A percentile compares a stretch with the other conserved stretches of the same genome.
Evolutionary conservation across 2,329 filamentous ascomycete species (phyloP).

Genomic region (Trichoderma polysporum): DNA sequence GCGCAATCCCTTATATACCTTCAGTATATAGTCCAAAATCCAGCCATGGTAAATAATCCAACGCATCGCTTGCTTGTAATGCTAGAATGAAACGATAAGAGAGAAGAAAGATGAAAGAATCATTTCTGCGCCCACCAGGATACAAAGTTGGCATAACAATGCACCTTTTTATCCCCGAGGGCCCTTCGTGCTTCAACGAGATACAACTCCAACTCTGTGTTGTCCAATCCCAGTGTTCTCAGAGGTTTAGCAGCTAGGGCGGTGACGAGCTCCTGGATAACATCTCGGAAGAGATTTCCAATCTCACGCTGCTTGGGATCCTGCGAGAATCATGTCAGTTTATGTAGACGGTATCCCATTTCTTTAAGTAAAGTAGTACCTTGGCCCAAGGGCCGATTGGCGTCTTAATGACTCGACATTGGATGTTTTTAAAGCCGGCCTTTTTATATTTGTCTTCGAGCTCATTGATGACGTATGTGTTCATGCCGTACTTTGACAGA

Average conservation of each 20-base stretch:
- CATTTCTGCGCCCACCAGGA: constrained; percentile 41
- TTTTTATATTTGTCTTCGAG: constrained; percentile 22
- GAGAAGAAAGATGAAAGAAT: not conserved
- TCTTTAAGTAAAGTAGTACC: constrained; percentile 1
- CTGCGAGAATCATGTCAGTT: not conserved
- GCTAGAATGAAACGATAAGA: not conserved
- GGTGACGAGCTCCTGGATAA: constrained; percentile 37
- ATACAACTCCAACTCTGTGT: constrained; percentile 32
- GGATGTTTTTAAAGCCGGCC: constrained; percentile 26
- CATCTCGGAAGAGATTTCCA: constrained; percentile 41
- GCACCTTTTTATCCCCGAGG: constrained; percentile 31
- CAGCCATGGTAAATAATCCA: not conserved
- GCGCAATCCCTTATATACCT: not conserved
- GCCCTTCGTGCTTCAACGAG: constrained; percentile 30
- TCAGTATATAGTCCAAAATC: not conserved
- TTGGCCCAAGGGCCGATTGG: constrained; percentile 40
- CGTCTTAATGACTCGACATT: constrained; percentile 39
- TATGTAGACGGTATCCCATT: not conserved
- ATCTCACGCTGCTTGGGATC: constrained; percentile 35
- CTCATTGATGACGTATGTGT: constrained; percentile 22
- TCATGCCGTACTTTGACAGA: constrained; percentile 24
- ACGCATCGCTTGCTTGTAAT: not conserved
- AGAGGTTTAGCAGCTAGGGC: constrained; percentile 39
- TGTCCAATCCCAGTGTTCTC: constrained; percentile 31
- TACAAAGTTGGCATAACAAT: constrained; percentile 39